phyloP scores from a whole-genome alignment of 2,329 filamentous ascomycete species.

The Ceratocystis harringtonii region DNA sequence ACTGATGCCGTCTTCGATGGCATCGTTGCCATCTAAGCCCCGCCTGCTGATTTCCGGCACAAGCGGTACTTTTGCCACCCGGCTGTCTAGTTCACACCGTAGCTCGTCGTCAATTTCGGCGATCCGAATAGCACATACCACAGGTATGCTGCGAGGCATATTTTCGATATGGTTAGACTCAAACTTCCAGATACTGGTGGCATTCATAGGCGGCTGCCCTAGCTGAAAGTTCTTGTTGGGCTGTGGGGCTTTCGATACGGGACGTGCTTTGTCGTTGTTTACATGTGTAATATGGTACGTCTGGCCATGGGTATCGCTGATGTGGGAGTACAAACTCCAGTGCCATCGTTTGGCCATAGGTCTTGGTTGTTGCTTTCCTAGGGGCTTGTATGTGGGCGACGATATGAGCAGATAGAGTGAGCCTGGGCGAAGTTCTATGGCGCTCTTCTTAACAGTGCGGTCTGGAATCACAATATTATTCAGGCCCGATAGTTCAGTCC shows the following conservation, averaged over 20 bases:
- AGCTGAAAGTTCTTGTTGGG: not conserved
- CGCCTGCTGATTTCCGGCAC: not conserved
- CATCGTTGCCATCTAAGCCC: constrained; percentile 12
- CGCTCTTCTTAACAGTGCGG: not conserved
- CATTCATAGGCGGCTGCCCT: not conserved
- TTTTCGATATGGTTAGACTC: constrained; percentile 8
- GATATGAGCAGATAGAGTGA: constrained; percentile 11
- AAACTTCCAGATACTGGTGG: constrained; percentile 5
- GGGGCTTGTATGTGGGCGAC: constrained; percentile 15
- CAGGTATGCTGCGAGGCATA: constrained; percentile 6
- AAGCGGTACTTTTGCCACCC: constrained; percentile 9
- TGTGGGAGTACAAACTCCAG: constrained; percentile 14
- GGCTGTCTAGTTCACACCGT: constrained; percentile 1
- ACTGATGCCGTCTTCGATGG: constrained; percentile 10
- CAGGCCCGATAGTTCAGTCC: not conserved
- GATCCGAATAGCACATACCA: constrained; percentile 15
- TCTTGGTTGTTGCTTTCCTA: constrained; percentile 7
- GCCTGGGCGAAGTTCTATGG: not conserved
- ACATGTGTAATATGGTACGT: constrained; percentile 10
- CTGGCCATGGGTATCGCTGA: not conserved
- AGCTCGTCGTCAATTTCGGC: constrained; percentile 10
- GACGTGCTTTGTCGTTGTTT: not conserved
- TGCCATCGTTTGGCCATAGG: constrained; percentile 16
- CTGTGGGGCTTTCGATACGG: not conserved
- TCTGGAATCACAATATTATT: not conserved